These are phyloP conservation scores for Ustilago bromivora DNA, from an alignment of 1,284 basidiomycete genomes.

Conservation along the genomic window DNA sequence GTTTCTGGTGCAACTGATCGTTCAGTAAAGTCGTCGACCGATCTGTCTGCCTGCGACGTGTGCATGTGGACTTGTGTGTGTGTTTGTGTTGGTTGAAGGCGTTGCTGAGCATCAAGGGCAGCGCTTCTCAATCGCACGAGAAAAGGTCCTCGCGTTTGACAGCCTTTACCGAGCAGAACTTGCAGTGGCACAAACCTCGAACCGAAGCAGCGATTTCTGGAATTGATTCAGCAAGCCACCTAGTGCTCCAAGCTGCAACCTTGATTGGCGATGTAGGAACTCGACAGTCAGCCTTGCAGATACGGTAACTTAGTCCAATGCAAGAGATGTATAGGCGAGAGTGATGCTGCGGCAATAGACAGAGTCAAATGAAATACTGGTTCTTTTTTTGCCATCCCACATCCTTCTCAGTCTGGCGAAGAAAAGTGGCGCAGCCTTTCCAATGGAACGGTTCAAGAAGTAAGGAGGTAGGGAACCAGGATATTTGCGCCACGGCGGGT, in stretches of 20 bases:
- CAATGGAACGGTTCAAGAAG: background rate
- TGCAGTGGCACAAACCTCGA: background rate
- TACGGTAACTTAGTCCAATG: too few species aligned
- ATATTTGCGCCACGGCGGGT: background rate
- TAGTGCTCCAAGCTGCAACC: background rate
- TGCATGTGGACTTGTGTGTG: background rate
- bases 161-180: background rate
- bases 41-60: background rate
- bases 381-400: background rate
- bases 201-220: background rate
- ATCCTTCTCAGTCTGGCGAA: background rate
- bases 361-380: background rate
- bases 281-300: slow-evolving; percentile 2
- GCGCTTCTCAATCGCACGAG: background rate
- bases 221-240: background rate
- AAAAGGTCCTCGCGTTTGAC: background rate
- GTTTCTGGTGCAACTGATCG: background rate
- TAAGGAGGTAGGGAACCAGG: background rate
- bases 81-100: background rate
- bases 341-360: slow-evolving; percentile 6
- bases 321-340: slow-evolving; percentile 5
- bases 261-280: slow-evolving; percentile 5
- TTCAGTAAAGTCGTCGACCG: background rate
- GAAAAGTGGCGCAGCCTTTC: background rate
- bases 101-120: background rate